Percentiles rank a stretch among this genome's conserved stretches.
Evolutionary conservation across 257 asterid species (phyloP).

Genomic region (Handroanthus guayacan): DNA sequence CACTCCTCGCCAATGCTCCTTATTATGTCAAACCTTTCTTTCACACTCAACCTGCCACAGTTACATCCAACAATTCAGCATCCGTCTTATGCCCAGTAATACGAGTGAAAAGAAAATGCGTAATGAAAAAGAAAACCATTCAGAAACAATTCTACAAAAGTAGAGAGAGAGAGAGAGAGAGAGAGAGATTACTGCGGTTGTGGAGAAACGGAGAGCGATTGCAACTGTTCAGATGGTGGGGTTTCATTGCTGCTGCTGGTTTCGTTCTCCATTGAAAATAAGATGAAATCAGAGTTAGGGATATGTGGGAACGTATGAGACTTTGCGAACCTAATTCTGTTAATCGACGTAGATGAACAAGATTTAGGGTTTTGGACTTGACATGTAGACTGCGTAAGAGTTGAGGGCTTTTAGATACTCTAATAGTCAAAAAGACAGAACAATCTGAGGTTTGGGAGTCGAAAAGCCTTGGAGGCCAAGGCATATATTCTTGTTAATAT

Average conservation of each 20-base stretch:
- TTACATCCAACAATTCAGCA: constrained; percentile 17
- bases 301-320: background rate
- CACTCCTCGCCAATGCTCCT: constrained; percentile 95
- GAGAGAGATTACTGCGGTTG: constrained; percentile 36
- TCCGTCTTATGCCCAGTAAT: background rate
- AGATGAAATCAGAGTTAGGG: constrained; percentile 12
- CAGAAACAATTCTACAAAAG: background rate
- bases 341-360: too few relatives aligned
- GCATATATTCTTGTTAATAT: too few relatives aligned
- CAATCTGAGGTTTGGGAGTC: too few relatives aligned
- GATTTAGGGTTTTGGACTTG: too few relatives aligned
- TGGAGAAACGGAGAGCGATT: constrained; percentile 40
- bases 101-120: background rate
- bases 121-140: background rate
- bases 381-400: too few relatives aligned
- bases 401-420: too few relatives aligned
- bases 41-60: constrained; percentile 56
- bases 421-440: too few relatives aligned
- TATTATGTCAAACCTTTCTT: constrained; percentile 65
- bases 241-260: constrained; percentile 32
- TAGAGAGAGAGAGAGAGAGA: background rate
- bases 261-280: constrained; percentile 39
- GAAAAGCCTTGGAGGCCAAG: too few relatives aligned
- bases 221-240: constrained; percentile 32
- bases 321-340: too few relatives aligned